Evolutionary conservation across 1,139 yeast species (phyloP), one percentile per base, ranked within the genome.

Genomic region (Yamadazyma trypodendri): DNA sequence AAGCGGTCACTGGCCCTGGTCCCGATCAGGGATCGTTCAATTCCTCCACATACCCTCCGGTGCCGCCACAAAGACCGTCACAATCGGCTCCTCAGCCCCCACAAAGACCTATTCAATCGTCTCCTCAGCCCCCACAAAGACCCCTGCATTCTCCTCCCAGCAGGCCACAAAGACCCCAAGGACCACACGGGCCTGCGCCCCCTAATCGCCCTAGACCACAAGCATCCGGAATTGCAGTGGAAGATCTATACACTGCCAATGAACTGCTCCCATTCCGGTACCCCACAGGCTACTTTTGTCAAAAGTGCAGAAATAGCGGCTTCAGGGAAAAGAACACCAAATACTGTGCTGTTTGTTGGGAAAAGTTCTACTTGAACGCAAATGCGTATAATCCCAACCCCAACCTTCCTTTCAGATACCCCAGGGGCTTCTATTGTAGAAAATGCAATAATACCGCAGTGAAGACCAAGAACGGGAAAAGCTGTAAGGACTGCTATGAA

Each of bases 381-480:
- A 43, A 62, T 37, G 63, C 67, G 13, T 69, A 65, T 45, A 69
- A 69, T 45, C 75, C 76, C 25, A 68, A 66, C 42, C 60, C 64
- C 0, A 34, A 47, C 1, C 53, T 69, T n/a, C 63, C 70, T 0
- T 68, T 63, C 54, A 60, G 60, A 36, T 87, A 84, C 52, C 95
- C 95, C 1, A 59, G 50, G 2, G 69, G 78, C 2, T 82, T 68
- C 54, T 63, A 67, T 45, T 88, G 96, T 54, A 61, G 65, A 6
- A 83, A 82, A 51, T 88, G 96, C 62, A 64, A 73, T 40, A 88
- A 88, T 54, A 84, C 94, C 0, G 96, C 95, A 0, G 64, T 66
- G 50, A 84, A 84, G 59, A 33, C 44, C 31, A 81, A 78, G 51
- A 81, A 79, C 50, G 88, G 89, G 2, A 65, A 66, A 32, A 63